phyloP scores from a whole-genome alignment of 768 basidiomycete genomes.

The Sporobolomyces phaffii region DNA sequence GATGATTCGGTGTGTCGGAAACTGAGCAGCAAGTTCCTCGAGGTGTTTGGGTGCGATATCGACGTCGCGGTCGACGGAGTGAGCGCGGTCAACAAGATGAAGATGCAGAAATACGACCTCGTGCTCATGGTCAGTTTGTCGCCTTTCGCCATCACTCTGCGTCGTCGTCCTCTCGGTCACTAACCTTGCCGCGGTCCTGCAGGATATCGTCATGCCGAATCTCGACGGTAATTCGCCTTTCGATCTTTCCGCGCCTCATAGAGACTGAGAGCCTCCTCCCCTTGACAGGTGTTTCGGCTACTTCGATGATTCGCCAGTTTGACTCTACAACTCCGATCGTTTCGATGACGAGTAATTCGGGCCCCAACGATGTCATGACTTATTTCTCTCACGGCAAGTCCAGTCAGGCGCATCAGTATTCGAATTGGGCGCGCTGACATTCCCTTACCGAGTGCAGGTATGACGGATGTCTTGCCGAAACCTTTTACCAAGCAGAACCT shows the following conservation, averaged over 20 bases:
- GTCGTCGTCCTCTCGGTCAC: too few species aligned
- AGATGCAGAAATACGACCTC: constrained; percentile 88
- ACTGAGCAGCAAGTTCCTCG: constrained; percentile 83
- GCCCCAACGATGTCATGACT: constrained; percentile 85
- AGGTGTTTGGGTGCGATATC: constrained; percentile 89
- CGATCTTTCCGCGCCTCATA: constrained; percentile 48
- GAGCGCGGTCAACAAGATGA: constrained; percentile 91
- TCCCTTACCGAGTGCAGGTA: too few species aligned
- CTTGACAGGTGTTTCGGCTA: constrained; percentile 80
- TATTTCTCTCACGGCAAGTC: constrained; percentile 67
- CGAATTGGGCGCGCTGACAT: too few species aligned
- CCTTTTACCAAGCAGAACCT: constrained; percentile 94
- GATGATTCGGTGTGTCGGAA: constrained; percentile 88
- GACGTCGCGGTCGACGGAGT: constrained; percentile 92
- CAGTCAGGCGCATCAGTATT: neutral
- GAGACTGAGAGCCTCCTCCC: constrained; percentile 41
- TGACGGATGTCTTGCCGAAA: constrained; percentile 95
- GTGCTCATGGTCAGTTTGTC: constrained; percentile 72
- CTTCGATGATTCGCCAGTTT: constrained; percentile 87
- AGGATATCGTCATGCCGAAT: constrained; percentile 83
- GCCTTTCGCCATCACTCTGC: neutral
- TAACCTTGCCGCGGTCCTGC: too few species aligned
- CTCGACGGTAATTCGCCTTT: constrained; percentile 44
- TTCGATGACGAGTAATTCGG: constrained; percentile 93
- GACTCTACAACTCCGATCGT: constrained; percentile 94